A percentile compares a stretch with the other conserved stretches of the same genome.
Conservation (phyloP, 257 asterid species). For the Forsythia suspensa region DNA sequence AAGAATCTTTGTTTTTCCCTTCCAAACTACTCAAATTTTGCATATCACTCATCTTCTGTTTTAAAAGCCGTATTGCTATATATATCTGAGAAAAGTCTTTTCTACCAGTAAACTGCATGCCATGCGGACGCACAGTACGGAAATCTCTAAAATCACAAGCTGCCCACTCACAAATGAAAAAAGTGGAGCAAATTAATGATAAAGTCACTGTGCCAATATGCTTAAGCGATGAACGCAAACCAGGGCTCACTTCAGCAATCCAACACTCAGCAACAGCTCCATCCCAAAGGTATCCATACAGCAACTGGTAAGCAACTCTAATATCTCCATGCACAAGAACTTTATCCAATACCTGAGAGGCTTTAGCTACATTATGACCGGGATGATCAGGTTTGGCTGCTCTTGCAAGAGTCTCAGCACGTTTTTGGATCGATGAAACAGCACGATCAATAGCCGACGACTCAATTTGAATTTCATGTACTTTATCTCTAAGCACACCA, state of each 20-base stretch:
- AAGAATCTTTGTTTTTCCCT: slow-evolving; percentile 38
- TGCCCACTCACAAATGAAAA: slow-evolving; percentile 98
- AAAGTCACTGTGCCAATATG: slow-evolving; percentile 58
- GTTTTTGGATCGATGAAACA: slow-evolving; percentile 79
- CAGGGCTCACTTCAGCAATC: slow-evolving; percentile 77
- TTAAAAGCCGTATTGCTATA: slow-evolving; percentile 78
- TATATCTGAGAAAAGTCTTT: slow-evolving; percentile 81
- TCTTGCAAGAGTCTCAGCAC: slow-evolving; percentile 73
- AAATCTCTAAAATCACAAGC: slow-evolving; percentile 90
- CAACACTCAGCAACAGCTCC: slow-evolving; percentile 76
- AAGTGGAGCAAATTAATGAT: slow-evolving; percentile 70
- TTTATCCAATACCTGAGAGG: slow-evolving; percentile 73
- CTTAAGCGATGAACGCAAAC: slow-evolving; percentile 76
- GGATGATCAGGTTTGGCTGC: slow-evolving; percentile 71
- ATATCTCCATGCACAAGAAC: slow-evolving; percentile 82
- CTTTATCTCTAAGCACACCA: slow-evolving; percentile 52
- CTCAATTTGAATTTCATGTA: slow-evolving; percentile 56
- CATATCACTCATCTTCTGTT: slow-evolving; percentile 66
- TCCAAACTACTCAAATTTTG: slow-evolving; percentile 37
- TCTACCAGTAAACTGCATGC: slow-evolving; percentile 79
- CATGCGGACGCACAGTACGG: slow-evolving; percentile 64
- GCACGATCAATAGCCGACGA: slow-evolving; percentile 57
- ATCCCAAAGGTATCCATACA: slow-evolving; percentile 73
- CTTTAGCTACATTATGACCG: slow-evolving; percentile 76
- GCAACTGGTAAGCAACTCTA: slow-evolving; percentile 55